Evolutionary conservation across 768 basidiomycete species (phyloP), one percentile per base, ranked within the genome.

Genomic region (Podaxis sp.): DNA sequence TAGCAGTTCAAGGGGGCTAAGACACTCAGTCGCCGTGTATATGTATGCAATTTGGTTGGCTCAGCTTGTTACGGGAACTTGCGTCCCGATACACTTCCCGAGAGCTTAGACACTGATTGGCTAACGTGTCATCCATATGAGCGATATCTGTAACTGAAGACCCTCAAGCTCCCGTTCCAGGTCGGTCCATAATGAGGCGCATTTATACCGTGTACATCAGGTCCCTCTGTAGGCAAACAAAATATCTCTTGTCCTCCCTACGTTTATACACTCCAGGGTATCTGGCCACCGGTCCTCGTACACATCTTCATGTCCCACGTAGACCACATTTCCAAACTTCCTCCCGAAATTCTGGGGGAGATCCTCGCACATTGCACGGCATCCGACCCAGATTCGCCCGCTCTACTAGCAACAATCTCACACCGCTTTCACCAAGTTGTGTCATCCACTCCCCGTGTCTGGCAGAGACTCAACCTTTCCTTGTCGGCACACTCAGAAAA

Each of bases 331-430:
- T 44, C 42, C n/a, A 16, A 44, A 44, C 63, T 75, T 2, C 74
- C 74, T 28, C 66, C 70, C 47, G 76, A 77, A 64, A 61, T 77
- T 37, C 65, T 77, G 3, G 73, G 74, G 35, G 73, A 74, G 46
- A 70, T 77, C 1, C 73, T 76, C 59, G 55, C 64, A 3, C 66
- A 72, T 23, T 71, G 68, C 52, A 61, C 74, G 5, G 16, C 62
- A 1, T 28, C 64, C 16, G 63, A 62, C 51, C 67, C 74, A 18
- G 70, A 75, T 64, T 70, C 72, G n/a, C 76, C 76, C 0, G 57
- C 74, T 38, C 32, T 70, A n/a, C 66, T 77, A 40, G 68, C 69
- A 37, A 47, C 53, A 21, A 74, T 77, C 4, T 75, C 71, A 38
- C 66, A 60, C 9, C 61, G 63, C 5, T 76, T 76, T 53, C 68